Percentiles rank a stretch among this genome's conserved stretches.
These are phyloP conservation scores for Candida saitoana DNA, from an alignment of 805 yeast species.

Conservation along the genomic window DNA sequence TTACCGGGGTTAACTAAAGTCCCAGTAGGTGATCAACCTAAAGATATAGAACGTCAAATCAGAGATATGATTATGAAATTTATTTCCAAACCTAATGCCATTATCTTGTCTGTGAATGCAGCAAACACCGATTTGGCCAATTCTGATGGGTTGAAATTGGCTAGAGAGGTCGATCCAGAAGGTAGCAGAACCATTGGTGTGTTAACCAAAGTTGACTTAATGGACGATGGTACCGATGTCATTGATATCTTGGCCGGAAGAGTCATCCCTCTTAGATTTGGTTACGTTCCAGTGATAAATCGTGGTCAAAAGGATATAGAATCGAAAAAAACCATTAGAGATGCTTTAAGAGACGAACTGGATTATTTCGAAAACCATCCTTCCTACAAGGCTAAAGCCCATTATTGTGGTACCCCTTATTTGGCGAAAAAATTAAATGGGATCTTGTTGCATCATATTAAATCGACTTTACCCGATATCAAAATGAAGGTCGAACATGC, in stretches of 20 bases:
- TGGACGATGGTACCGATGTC: slow-evolving; percentile 98
- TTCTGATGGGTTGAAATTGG: slow-evolving; percentile 92
- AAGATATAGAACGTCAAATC: slow-evolving; percentile 92
- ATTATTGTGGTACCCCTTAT: slow-evolving; percentile 97
- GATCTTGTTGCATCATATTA: slow-evolving; percentile 83
- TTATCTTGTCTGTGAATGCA: slow-evolving; percentile 89
- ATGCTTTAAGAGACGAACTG: slow-evolving; percentile 78
- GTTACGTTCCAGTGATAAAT: slow-evolving; percentile 94
- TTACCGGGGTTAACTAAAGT: slow-evolving; percentile 97
- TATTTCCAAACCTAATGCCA: slow-evolving; percentile 92
- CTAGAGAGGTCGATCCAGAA: slow-evolving; percentile 97
- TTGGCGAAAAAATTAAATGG: slow-evolving; percentile 87
- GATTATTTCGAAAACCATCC: slow-evolving; percentile 84
- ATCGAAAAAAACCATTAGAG: slow-evolving; percentile 77
- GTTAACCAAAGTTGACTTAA: slow-evolving; percentile 89
- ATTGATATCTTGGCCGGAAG: slow-evolving; percentile 92
- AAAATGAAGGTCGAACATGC: slow-evolving; percentile 85
- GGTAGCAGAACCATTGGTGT: slow-evolving; percentile 96
- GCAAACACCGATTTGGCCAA: slow-evolving; percentile 97
- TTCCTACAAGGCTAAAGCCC: slow-evolving; percentile 87
- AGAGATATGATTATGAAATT: slow-evolving; percentile 89
- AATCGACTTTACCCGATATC: slow-evolving; percentile 70
- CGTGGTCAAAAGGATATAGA: slow-evolving; percentile 98
- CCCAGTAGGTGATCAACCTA: slow-evolving; percentile 98
- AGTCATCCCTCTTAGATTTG: slow-evolving; percentile 90